Evolutionary conservation across 768 basidiomycete species (phyloP).

Genomic region (Gymnopilus dilepis): DNA sequence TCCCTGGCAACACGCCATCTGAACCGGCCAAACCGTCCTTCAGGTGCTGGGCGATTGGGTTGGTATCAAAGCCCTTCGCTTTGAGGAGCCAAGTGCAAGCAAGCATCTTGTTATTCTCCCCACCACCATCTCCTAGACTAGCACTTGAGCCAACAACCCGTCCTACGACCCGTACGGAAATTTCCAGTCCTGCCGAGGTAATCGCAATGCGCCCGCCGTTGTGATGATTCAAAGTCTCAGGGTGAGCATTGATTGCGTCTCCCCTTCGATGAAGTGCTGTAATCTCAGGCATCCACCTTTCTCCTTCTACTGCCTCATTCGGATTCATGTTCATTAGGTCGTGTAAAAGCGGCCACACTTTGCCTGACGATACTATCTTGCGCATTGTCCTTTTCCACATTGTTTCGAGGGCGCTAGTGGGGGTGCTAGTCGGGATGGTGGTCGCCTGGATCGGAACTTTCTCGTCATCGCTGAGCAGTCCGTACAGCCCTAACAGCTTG

Average conservation of each 20-base stretch:
- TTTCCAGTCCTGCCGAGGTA: background rate
- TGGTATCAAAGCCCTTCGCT: background rate
- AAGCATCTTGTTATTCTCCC: constrained; percentile 6
- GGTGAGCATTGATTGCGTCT: background rate
- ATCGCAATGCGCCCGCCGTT: background rate
- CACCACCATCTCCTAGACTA: constrained; percentile 4
- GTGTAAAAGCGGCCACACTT: background rate
- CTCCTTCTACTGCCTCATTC: background rate
- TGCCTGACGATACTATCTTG: background rate
- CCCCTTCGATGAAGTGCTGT: background rate
- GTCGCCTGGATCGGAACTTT: background rate
- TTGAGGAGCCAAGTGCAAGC: constrained; percentile 3
- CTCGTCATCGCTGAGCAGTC: background rate
- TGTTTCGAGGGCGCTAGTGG: background rate
- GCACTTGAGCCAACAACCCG: constrained; percentile 5
- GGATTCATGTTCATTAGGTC: background rate
- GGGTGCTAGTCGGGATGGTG: background rate
- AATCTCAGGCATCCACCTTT: constrained; percentile 9
- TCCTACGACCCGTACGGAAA: constrained; percentile 1
- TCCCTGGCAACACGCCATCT: background rate
- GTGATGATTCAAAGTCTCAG: constrained; percentile 2
- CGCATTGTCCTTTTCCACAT: background rate
- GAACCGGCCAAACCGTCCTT: background rate
- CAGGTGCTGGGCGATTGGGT: background rate
- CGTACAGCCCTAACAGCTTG: background rate